Evolutionary conservation across 2,329 filamentous ascomycete species (phyloP).

Genomic region (Penicillium decumbens): DNA sequence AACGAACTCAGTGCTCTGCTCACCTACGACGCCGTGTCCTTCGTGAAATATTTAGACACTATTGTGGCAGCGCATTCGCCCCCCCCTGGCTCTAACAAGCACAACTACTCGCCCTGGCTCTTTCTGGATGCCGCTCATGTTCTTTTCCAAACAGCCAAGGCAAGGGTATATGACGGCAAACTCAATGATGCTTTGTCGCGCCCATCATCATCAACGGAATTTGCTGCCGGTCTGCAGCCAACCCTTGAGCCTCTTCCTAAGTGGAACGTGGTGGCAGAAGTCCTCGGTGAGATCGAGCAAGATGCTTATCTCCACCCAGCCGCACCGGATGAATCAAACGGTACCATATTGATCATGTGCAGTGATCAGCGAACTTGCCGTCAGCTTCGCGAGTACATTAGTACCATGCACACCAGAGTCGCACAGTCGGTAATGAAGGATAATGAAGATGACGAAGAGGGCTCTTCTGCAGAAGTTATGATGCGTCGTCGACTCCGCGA

Average conservation of each 20-base stretch:
- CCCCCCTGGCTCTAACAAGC: constrained; percentile 76
- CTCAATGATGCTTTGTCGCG: constrained; percentile 55
- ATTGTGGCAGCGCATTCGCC: constrained; percentile 88
- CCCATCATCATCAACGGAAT: constrained; percentile 43
- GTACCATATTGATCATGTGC: constrained; percentile 95
- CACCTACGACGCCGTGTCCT: constrained; percentile 82
- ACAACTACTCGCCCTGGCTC: constrained; percentile 91
- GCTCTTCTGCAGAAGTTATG: constrained; percentile 76
- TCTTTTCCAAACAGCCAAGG: constrained; percentile 85
- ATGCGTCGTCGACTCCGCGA: constrained; percentile 81
- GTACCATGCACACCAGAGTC: constrained; percentile 74
- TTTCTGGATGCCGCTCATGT: constrained; percentile 93
- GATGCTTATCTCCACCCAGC: constrained; percentile 80
- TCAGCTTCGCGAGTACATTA: constrained; percentile 84
- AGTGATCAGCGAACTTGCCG: constrained; percentile 78
- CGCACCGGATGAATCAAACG: constrained; percentile 75
- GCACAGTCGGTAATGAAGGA: constrained; percentile 41
- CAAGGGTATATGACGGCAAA: constrained; percentile 75
- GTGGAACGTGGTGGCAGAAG: constrained; percentile 82
- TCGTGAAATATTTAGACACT: constrained; percentile 89
- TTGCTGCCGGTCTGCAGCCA: constrained; percentile 63
- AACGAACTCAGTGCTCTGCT: constrained; percentile 55
- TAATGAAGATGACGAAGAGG: constrained; percentile 50
- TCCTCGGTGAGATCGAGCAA: constrained; percentile 87
- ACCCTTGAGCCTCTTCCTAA: constrained; percentile 93